Evolutionary conservation across 768 basidiomycete species (phyloP).

Genomic region (Hirschioporus abietinus): DNA sequence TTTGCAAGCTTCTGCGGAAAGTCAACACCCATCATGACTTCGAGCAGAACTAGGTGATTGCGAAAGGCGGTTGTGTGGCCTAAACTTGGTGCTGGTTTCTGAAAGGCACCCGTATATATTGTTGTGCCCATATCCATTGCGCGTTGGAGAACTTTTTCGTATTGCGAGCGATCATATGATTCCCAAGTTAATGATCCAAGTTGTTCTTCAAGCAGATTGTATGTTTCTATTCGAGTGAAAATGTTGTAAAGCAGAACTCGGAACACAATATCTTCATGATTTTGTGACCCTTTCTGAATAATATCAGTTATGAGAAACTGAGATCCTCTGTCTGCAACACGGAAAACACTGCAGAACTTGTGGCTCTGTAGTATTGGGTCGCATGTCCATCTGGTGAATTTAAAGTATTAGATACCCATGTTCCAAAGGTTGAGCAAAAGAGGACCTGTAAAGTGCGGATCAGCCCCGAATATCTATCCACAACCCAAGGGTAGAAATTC

Average conservation of each 20-base stretch:
- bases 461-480: background rate
- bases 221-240: constrained; percentile 70
- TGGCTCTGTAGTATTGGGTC: constrained; percentile 51
- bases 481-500: background rate
- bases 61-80: constrained; percentile 38
- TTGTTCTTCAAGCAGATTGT: constrained; percentile 48
- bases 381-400: constrained; percentile 53
- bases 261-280: constrained; percentile 59
- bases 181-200: constrained; percentile 61
- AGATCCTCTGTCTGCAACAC: constrained; percentile 63
- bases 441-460: background rate
- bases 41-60: constrained; percentile 61
- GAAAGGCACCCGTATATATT: constrained; percentile 71
- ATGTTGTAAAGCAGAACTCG: constrained; percentile 67
- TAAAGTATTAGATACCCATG: background rate
- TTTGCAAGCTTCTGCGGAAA: constrained; percentile 43
- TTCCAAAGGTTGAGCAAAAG: background rate
- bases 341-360: constrained; percentile 71
- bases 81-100: constrained; percentile 61
- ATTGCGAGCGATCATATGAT: constrained; percentile 46
- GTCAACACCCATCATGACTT: constrained; percentile 48
- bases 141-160: constrained; percentile 44
- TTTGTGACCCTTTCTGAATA: constrained; percentile 60
- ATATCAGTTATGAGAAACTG: constrained; percentile 69
- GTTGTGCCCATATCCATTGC: constrained; percentile 31